Evolutionary conservation across 306 rosid species (phyloP).

Genomic region (Quercus engelmannii): DNA sequence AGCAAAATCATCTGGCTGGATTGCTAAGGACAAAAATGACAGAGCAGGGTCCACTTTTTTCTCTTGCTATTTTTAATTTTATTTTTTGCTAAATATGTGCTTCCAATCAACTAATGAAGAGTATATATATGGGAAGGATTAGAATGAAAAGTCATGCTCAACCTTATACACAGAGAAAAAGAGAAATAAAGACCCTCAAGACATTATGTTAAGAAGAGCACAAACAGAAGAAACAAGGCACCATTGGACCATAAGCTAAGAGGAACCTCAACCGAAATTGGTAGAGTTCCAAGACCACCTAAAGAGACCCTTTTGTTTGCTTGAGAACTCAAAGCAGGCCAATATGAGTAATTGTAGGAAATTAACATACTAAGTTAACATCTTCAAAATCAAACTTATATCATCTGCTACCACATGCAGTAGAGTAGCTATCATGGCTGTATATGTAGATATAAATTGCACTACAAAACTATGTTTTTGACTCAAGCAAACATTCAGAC

Average conservation of each 20-base stretch:
- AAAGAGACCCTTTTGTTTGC: background rate
- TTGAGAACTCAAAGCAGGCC: background rate
- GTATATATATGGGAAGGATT: background rate
- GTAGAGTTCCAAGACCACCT: background rate
- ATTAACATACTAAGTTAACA: background rate
- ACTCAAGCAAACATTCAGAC: background rate
- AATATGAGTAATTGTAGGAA: background rate
- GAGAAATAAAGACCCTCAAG: background rate
- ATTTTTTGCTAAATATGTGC: background rate
- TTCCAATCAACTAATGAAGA: background rate
- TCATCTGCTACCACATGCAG: background rate
- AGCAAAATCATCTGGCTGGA: background rate
- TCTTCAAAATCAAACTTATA: background rate
- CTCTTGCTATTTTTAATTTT: too few relatives aligned
- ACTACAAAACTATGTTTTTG: background rate
- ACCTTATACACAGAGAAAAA: background rate
- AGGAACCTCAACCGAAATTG: background rate
- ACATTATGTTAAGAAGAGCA: background rate
- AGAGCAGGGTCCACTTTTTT: too few relatives aligned
- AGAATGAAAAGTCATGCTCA: background rate
- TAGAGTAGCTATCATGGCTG: too few relatives aligned
- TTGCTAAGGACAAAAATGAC: background rate
- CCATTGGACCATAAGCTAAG: background rate
- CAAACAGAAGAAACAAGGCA: background rate
- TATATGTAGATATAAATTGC: too few relatives aligned